Evolutionary conservation across 306 rosid species (phyloP).

Genomic region (Myrica gale): DNA sequence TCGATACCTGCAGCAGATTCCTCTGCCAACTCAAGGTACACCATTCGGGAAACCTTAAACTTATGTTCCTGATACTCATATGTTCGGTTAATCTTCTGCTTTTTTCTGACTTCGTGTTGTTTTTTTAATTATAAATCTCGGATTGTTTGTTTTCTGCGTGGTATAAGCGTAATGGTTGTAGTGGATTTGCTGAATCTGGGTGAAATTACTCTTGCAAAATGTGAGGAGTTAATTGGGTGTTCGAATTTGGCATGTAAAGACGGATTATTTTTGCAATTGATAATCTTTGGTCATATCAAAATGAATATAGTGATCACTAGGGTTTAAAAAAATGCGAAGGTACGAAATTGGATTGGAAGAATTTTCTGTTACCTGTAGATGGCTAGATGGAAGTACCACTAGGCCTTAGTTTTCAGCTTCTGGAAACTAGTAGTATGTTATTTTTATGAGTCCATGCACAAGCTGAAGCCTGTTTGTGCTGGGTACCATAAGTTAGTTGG

Average conservation of each 20-base stretch:
- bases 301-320: not conserved
- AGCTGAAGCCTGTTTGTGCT: not conserved
- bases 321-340: not conserved
- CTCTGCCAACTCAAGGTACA: constrained; percentile 83
- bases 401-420: not conserved
- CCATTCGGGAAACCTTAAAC: constrained; percentile 35
- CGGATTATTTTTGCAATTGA: too few relatives aligned
- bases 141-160: not conserved
- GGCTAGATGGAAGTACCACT: not conserved
- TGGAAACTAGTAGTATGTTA: not conserved
- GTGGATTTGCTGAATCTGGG: not conserved
- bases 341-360: not conserved
- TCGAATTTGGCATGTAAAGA: too few relatives aligned
- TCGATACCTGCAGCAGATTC: constrained; percentile 37
- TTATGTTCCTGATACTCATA: constrained; percentile 31
- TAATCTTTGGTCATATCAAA: not conserved
- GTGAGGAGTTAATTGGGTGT: not conserved
- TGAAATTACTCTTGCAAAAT: not conserved
- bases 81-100: not conserved
- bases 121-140: not conserved
- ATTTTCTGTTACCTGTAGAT: not conserved
- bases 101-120: not conserved
- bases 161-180: not conserved
- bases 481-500: not conserved
- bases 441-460: not conserved